phyloP scores from a whole-genome alignment of 768 basidiomycete genomes.

The Leccinum subgranulosum region DNA sequence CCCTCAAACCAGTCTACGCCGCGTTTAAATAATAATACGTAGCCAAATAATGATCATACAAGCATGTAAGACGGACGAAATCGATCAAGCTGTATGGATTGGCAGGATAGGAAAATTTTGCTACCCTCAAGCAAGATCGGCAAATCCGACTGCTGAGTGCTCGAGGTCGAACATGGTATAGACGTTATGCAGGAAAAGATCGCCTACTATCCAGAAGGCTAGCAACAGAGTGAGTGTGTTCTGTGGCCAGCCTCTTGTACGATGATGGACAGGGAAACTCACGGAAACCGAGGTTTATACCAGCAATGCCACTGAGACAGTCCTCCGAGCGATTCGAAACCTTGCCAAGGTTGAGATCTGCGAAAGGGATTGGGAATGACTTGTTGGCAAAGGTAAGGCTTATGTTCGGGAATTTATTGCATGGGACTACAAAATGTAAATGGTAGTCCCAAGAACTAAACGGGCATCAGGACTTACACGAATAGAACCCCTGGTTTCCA shows the following conservation, averaged over 20 bases:
- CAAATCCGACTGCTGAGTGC: not conserved
- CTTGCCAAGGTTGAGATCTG: not conserved
- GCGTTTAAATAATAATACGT: not conserved
- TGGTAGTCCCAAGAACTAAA: not conserved
- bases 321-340: not conserved
- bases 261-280: not conserved
- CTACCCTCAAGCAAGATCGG: not conserved
- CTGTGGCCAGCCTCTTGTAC: not conserved
- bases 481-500: not conserved
- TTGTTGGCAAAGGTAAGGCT: not conserved
- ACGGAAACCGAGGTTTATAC: not conserved
- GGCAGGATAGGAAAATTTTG: not conserved
- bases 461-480: not conserved
- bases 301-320: not conserved
- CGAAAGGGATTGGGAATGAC: not conserved
- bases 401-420: not conserved
- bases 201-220: not conserved
- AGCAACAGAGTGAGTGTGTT: not conserved
- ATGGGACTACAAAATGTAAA: not conserved
- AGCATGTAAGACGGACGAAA: not conserved
- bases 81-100: not conserved
- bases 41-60: not conserved
- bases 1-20: no score
- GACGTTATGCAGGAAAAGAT: not conserved
- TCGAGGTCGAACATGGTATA: not conserved